Evolutionary conservation across 345 rosid genomes (phyloP).

Genomic region (Corchorus capsularis): DNA sequence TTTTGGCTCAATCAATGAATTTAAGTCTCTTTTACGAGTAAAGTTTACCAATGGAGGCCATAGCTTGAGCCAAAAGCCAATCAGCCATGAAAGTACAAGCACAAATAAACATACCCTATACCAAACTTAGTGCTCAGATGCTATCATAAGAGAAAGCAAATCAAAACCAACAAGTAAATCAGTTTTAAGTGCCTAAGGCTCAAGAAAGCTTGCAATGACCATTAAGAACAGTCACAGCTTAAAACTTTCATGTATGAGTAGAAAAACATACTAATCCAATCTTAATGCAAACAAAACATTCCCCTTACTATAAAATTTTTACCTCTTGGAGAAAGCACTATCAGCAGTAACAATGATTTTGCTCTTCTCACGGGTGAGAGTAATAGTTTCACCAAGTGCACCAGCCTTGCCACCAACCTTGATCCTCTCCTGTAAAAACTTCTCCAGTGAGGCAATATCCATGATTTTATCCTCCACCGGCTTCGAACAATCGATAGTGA

Average conservation of each 20-base stretch:
- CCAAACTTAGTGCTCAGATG: no score
- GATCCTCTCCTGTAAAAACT: conserved; percentile 80
- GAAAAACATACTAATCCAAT: not conserved
- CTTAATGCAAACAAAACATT: not conserved
- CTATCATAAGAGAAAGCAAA: not conserved
- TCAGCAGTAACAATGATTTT: conserved; percentile 62
- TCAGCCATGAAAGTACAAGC: no score
- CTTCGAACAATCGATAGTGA: conserved; percentile 67
- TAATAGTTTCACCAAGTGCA: conserved; percentile 63
- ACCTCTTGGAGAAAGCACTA: conserved; percentile 70
- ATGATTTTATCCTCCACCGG: conserved; percentile 77
- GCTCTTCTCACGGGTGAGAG: conserved; percentile 50
- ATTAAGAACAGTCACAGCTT: not conserved
- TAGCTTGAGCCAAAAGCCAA: no score
- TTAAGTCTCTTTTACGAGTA: no score
- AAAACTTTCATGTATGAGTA: not conserved
- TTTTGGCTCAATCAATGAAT: no score
- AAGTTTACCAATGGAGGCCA: no score
- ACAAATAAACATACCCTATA: no score
- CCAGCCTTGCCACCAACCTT: conserved; percentile 85
- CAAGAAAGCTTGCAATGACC: not conserved
- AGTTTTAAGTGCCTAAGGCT: not conserved
- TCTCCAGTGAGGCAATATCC: conserved; percentile 76
- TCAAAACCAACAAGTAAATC: not conserved
- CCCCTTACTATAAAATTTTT: not conserved